Evolutionary conservation across 129 eudicot genomes (phyloP).

Genomic region (Oenanthe sinensis): DNA sequence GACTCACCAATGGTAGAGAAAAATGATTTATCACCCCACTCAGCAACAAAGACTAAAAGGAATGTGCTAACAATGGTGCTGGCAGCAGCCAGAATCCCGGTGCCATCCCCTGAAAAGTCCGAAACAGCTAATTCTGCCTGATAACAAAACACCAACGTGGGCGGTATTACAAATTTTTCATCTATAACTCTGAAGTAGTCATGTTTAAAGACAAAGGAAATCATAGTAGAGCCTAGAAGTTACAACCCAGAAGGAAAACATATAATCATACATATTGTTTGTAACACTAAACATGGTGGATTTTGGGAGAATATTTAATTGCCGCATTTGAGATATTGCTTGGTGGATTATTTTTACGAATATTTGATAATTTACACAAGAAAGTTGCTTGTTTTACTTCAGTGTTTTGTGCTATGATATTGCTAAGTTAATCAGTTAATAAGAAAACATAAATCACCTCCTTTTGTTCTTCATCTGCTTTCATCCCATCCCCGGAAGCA

Average conservation of each 20-base stretch:
- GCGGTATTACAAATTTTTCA: background rate
- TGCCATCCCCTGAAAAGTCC: conserved; percentile 73
- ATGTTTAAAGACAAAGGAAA: background rate
- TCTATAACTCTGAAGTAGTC: background rate
- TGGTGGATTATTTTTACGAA: background rate
- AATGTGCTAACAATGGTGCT: conserved; percentile 77
- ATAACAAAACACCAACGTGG: conserved; percentile 11
- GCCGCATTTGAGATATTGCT: background rate
- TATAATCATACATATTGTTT: background rate
- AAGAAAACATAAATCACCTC: conserved; percentile 46
- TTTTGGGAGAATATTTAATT: background rate
- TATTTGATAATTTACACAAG: background rate
- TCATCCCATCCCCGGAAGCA: conserved; percentile 69
- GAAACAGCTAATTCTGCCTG: conserved; percentile 99
- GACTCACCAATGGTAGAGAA: conserved; percentile 91
- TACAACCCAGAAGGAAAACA: background rate
- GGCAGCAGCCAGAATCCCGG: conserved; percentile 73
- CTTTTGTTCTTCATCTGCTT: conserved; percentile 93
- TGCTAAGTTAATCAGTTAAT: background rate
- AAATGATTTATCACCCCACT: conserved; percentile 98
- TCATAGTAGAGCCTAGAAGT: background rate
- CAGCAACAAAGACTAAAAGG: conserved; percentile 81
- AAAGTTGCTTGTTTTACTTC: background rate
- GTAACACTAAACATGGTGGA: background rate
- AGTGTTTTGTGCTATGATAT: no score